Evolutionary conservation across 306 rosid genomes (phyloP), one percentile per base, ranked within the genome.

Genomic region (Vigna unguiculata): DNA sequence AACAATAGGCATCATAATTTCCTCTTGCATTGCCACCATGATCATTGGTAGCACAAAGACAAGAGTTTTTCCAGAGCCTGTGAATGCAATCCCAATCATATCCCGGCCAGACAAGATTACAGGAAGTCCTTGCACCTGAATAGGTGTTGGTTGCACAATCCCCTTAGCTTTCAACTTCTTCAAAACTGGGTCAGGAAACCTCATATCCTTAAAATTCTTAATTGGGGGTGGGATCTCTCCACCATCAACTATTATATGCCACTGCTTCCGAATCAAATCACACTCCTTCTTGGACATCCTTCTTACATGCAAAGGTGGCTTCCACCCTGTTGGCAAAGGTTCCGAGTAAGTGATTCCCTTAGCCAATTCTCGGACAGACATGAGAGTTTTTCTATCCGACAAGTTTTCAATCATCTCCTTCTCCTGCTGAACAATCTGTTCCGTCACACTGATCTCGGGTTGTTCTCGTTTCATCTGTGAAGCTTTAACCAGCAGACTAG

Each of bases 41-140:
- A 95, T 92, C 91, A 95, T 86, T 1, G 98, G 98, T 79, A 92
- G 85, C 81, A 90, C 97, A 86, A 95, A 95, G 11, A 90, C 97
- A 51, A 92, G 73, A 10, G 97, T 95, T 87, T 95, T 95, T 13
- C 98, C 98, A 0, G 96, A 90, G 0, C 98, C 98, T 0, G 97
- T 95, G 72, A 92, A 95, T 1, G 97, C 98, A 54, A 95, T 95
- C 57, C 98, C 98, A 80, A 95, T 95, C 97, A 92, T 94, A 81
- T 92, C 97, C 74, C 98, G 75, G 14, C 98, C 98, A 0, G 98
- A 80, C 45, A 92, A 86, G 71, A 89, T 82, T 75, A 95, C 98
- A 6, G 97, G 98, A 70, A 95, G 95, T 22, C 97, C 98, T 66
- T 95, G 98, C 63, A 95, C 98, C 87, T 95, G 97, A 86, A 95